Percentiles rank a stretch among this genome's conserved stretches.
Evolutionary conservation across 805 yeast genomes (phyloP).

Genomic region (Metschnikowia colocasiae): DNA sequence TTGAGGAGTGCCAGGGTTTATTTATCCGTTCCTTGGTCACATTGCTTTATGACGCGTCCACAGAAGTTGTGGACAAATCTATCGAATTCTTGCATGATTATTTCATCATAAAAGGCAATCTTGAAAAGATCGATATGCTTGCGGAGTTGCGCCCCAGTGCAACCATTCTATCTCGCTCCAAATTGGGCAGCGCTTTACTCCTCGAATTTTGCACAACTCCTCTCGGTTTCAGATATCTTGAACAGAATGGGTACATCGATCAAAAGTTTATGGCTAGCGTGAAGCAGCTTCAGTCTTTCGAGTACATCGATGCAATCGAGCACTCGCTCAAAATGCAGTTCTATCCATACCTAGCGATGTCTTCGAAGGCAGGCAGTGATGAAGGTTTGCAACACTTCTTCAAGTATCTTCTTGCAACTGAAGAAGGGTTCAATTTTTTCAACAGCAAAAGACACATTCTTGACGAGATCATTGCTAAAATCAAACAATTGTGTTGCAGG

Average conservation of each 20-base stretch:
- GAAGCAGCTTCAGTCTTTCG: constrained; percentile 9
- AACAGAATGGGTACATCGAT: constrained; percentile 39
- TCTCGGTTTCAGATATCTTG: constrained; percentile 63
- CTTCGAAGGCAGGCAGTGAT: neutral
- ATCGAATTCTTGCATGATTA: constrained; percentile 22
- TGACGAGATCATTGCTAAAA: constrained; percentile 29
- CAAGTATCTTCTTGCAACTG: constrained; percentile 74
- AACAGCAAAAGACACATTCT: constrained; percentile 37
- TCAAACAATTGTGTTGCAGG: constrained; percentile 8
- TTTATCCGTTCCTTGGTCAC: constrained; percentile 54
- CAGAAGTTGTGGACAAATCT: constrained; percentile 19
- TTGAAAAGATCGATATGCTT: constrained; percentile 46
- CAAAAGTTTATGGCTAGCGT: constrained; percentile 9
- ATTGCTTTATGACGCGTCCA: constrained; percentile 61
- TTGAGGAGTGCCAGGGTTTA: constrained; percentile 40
- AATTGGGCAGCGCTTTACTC: constrained; percentile 45
- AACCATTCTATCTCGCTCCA: constrained; percentile 24
- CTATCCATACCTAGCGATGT: constrained; percentile 23
- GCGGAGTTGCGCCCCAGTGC: constrained; percentile 56
- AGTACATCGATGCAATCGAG: constrained; percentile 15
- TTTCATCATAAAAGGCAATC: constrained; percentile 20
- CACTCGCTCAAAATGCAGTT: constrained; percentile 9
- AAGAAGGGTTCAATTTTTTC: constrained; percentile 69
- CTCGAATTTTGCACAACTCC: constrained; percentile 62
- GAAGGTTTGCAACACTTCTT: constrained; percentile 54